Evolutionary conservation across 2,329 filamentous ascomycete genomes (phyloP), one percentile per base, ranked within the genome.

Genomic region (Aspergillus sp.): DNA sequence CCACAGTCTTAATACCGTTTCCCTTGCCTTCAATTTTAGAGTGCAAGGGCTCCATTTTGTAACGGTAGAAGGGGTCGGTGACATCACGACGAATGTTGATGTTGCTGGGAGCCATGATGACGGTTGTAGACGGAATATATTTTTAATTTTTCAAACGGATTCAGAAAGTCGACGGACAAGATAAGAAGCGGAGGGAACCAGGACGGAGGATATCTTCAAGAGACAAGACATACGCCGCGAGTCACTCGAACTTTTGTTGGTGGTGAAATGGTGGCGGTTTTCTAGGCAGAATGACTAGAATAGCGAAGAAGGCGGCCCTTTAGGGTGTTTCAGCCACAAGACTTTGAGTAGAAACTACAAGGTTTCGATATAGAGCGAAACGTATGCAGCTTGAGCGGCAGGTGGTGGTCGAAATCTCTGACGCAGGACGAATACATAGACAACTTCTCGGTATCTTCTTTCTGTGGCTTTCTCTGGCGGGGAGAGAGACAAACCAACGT

Each of bases 1-100:
- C 89, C 73, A 99, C 95, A 70, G 84, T 99, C 84, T 99, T 99
- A 87, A 99, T 99, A 75, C 95, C 95, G 82, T 99, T 99, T 68
- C 95, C 95, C 81, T 99, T 99, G 80, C 95, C 95, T 82, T 99
- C 95, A 71, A 99, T 96, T 85, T 99, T 99, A 78, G 95, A 96
- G 84, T 96, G 91, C 75, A 99, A 83, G 70, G 88, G 89, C 83
- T 98, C 95, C 95, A 99, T 99, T 87, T 99, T 99, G 88, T 99
- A 99, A 79, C 95, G 95, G 83, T 99, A 99, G 87, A 97, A 99
- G 81, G 90, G 90, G 82, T 99, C 95, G 84, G 89, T 89, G 82
- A 96, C 89, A 90, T 98, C 93, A 80, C 91, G 91, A 80, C 93
- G 93, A 80, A 98, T 93, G 82, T 99, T 99, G 86, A 99, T 84